Percentiles rank a stretch among this genome's conserved stretches.
Evolutionary conservation across 768 basidiomycete species (phyloP).

Genomic region (Tricholoma sp.): DNA sequence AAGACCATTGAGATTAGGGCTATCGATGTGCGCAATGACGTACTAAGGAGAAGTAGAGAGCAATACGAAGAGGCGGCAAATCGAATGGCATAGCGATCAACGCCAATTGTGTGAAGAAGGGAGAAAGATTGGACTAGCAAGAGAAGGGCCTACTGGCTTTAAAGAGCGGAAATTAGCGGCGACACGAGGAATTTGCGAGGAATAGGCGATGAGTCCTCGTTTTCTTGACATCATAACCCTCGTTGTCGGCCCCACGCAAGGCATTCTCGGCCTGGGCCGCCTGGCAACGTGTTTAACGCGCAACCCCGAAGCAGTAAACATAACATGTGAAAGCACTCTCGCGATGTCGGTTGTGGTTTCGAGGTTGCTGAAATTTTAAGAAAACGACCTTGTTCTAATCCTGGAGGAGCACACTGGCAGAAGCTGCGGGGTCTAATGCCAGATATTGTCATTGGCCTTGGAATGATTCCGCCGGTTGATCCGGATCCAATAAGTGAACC

Average conservation of each 20-base stretch:
- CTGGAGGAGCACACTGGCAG: too few relatives aligned
- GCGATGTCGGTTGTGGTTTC: too few relatives aligned
- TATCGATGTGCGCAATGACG: neutral
- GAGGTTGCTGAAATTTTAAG: too few relatives aligned
- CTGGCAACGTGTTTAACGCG: conserved; percentile 5
- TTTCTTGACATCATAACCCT: conserved; percentile 2
- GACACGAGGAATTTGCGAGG: conserved; percentile 7
- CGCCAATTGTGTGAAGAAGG: conserved; percentile 2
- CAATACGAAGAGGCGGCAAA: conserved; percentile 17
- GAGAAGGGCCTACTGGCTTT: neutral
- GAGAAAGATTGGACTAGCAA: neutral
- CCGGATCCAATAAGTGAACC: too few relatives aligned
- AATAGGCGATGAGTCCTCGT: conserved; percentile 3
- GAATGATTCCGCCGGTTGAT: too few relatives aligned
- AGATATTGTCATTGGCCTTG: too few relatives aligned
- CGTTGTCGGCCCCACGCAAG: conserved; percentile 3
- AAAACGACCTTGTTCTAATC: too few relatives aligned
- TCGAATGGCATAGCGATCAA: conserved; percentile 18
- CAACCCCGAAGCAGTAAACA: conserved; percentile 1
- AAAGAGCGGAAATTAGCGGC: neutral
- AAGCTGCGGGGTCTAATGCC: too few relatives aligned
- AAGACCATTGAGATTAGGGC: neutral
- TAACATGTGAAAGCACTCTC: neutral
- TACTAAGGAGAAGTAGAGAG: conserved; percentile 16
- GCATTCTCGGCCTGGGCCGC: conserved; percentile 5